A percentile compares a stretch with the other conserved stretches of the same genome.
phyloP scores from a whole-genome alignment of 2,329 filamentous ascomycete genomes.

The Gnomoniopsis sp. region DNA sequence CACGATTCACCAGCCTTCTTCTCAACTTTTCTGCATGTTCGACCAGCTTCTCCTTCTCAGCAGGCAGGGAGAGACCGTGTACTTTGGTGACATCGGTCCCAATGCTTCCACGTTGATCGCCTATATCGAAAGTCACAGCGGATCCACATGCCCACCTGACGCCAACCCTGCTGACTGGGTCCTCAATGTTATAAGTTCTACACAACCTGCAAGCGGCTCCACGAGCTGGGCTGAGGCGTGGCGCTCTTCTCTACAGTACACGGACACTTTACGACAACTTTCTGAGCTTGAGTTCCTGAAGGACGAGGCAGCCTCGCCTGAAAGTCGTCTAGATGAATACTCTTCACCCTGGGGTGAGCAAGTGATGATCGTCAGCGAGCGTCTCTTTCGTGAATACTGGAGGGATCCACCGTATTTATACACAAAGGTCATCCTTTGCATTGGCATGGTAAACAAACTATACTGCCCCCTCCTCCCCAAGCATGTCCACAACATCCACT shows the following conservation, averaged over 20 bases:
- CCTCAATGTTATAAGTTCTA: conserved; percentile 58
- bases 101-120: conserved; percentile 44
- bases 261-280: no score
- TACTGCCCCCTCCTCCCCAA: conserved; percentile 36
- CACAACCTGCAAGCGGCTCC: conserved; percentile 56
- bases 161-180: conserved; percentile 55
- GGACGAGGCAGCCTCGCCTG: background rate
- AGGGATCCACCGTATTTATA: background rate
- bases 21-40: conserved; percentile 54
- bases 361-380: background rate
- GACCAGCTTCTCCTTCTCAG: conserved; percentile 54
- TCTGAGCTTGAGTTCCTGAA: no score
- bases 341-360: background rate
- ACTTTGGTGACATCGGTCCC: conserved; percentile 51
- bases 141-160: conserved; percentile 40
- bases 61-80: conserved; percentile 49
- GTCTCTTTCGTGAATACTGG: background rate
- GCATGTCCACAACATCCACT: conserved; percentile 55
- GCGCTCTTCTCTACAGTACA: conserved; percentile 24
- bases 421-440: conserved; percentile 46
- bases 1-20: conserved; percentile 59
- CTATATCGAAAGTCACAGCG: conserved; percentile 52
- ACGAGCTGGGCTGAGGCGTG: conserved; percentile 63
- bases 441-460: conserved; percentile 53
- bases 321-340: background rate